Evolutionary conservation across 1,139 yeast genomes (phyloP), one percentile per base, ranked within the genome.

Genomic region (Eremothecium sinecaudum): DNA sequence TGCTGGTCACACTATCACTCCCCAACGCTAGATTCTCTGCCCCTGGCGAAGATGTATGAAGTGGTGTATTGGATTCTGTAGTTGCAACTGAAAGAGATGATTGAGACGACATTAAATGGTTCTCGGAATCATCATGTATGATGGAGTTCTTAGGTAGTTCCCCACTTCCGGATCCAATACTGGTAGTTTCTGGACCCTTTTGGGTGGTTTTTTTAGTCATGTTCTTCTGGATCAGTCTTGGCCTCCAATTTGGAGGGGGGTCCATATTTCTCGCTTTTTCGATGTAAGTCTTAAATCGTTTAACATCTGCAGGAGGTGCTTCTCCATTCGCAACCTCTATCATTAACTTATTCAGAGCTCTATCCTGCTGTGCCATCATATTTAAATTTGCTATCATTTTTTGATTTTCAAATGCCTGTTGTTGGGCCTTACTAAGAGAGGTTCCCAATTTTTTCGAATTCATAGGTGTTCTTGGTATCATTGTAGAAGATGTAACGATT

Each of bases 361-460:
- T 67, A 48, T 86, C 93, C 4, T 69, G 66, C 30, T 81, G 69
- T 0, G 96, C 96, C 56, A 87, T 75, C 2, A 79, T 67, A 46
- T 86, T 86, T 46, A 87, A 67, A 49, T 86, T 82, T 5, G 78
- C 73, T 44, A 87, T 83, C 80, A 86, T 83, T 36, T 79, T 73
- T 33, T 79, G 77, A 51, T 80, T 79, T 34, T 77, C 83, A 1
- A 71, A 69, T 4, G 77, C 66, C 36, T 72, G 57, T 18, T 58
- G 55, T 1, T 56, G 46, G 4, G 56, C 46, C 18, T 42, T 44
- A 9, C 13, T 27, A 9, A 14, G 46, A 26, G 13, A 38, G 20
- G 4, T 43, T 18, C 31, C 40, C n/a, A 35, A 32, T 14, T 21
- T 18, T 28, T 22, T 18, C 6, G 47, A 28, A 10, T 37, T 39